Evolutionary conservation across 768 basidiomycete genomes (phyloP), one percentile per base, ranked within the genome.

Genomic region (Tylopilus intermedius): DNA sequence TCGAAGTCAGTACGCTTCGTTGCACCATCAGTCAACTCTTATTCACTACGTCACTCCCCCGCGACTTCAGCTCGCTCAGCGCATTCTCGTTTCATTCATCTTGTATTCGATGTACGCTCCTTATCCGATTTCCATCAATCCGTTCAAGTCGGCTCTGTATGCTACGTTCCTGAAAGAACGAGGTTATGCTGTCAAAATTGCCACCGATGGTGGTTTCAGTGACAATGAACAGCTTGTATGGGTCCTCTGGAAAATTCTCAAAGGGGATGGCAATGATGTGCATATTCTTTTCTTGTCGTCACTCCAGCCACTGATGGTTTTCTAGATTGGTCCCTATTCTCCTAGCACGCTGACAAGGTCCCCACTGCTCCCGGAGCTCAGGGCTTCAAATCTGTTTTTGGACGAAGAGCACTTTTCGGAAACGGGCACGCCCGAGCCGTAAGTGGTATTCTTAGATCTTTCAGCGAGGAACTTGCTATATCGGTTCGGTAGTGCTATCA

Each of bases 181-280:
- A 60, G 80, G 82, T 60, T 72, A 74, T 61, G 86, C 88, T 21
- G 71, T 79, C 45, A 70, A 63, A 46, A 65, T 80, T 47, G 72
- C 83, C n/a, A 72, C 61, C 8, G 65, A 73, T 32, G 74, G 73
- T 49, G 75, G 78, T 26, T 75, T 76, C 53, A 76, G 80, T 51
- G 74, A 76, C 47, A 88, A 82, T 65, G 88, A 90, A 63, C 88
- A 88, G 61, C 72, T 90, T 45, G 85, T 90, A 37, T 90, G 88
- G 87, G 88, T 90, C 41, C 73, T 90, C 54, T 90, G 88, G 88
- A 90, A 90, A 71, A 86, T 90, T 51, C 71, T 90, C 50, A 87
- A 82, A 66, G 89, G 88, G 48, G 87, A 90, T 64, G 88, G 88
- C 18, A 83, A 81, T 54, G 88, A 90, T 74, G 88, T 89, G 57